Conservation (phyloP, 2,329 filamentous ascomycete genomes). For the Calonectria hongkongensis region DNA sequence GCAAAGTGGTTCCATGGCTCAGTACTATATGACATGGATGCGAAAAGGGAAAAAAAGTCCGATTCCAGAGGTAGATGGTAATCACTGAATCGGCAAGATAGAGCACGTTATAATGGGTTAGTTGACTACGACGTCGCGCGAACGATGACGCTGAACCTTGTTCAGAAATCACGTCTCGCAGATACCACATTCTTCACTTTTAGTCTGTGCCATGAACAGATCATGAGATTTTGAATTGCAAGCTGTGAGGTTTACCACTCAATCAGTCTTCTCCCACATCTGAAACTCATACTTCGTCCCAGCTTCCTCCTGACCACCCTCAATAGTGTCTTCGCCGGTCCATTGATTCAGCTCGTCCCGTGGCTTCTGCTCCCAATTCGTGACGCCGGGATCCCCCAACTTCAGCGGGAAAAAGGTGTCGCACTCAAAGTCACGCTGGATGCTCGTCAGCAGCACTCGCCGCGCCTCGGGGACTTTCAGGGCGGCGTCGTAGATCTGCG, state of each 20-base stretch:
- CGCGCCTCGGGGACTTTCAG: slow-evolving; percentile 75
- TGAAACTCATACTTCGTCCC: slow-evolving; percentile 82
- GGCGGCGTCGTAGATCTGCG: slow-evolving; percentile 86
- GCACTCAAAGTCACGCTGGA: slow-evolving; percentile 82
- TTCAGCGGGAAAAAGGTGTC: slow-evolving; percentile 83
- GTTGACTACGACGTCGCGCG: neutral
- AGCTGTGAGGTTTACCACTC: slow-evolving; percentile 41
- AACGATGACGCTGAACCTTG: neutral
- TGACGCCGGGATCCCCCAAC: slow-evolving; percentile 64
- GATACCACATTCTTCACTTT: neutral
- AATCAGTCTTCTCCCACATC: slow-evolving; percentile 78
- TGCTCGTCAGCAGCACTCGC: slow-evolving; percentile 81
- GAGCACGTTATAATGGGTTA: neutral
- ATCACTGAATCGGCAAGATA: neutral
- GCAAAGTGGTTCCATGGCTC: neutral
- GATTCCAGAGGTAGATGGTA: neutral
- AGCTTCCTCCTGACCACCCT: slow-evolving; percentile 76
- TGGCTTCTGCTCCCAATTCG: slow-evolving; percentile 73
- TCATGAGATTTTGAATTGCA: neutral
- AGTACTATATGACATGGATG: neutral
- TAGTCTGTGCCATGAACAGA: neutral
- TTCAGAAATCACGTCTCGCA: neutral
- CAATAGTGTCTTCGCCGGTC: slow-evolving; percentile 78
- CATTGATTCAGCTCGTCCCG: slow-evolving; percentile 75
- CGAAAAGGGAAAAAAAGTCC: neutral